A percentile compares a stretch with the other conserved stretches of the same genome.
phyloP scores from a whole-genome alignment of 495 filamentous ascomycete genomes.

The Neurospora sp. region DNA sequence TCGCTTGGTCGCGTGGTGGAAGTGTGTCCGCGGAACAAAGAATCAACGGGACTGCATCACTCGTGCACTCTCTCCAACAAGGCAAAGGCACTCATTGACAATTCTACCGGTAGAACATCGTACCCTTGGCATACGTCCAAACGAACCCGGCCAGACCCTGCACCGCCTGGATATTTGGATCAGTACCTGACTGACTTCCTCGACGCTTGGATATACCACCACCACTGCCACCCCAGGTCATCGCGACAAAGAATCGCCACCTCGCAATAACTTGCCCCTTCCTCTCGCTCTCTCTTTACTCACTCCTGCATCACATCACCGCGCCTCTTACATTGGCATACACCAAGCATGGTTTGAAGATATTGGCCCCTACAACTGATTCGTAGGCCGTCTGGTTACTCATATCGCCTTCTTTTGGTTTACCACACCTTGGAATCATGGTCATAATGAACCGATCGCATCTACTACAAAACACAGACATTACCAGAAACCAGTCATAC shows the following conservation, averaged over 20 bases:
- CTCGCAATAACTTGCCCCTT: not conserved
- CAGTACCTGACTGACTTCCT: not conserved
- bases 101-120: not conserved
- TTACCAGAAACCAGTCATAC: slow-evolving; percentile 1
- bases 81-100: not conserved
- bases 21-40: not conserved
- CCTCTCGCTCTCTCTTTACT: not conserved
- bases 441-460: slow-evolving; percentile 18
- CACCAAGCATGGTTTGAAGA: slow-evolving; percentile 17
- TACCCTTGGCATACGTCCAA: not conserved
- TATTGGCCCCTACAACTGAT: slow-evolving; percentile 4
- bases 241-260: not conserved
- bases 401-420: not conserved
- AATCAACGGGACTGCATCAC: not conserved
- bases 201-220: not conserved
- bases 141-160: not conserved
- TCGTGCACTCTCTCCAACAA: not conserved
- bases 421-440: not conserved
- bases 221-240: not conserved
- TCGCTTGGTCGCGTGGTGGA: not conserved
- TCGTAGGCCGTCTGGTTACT: not conserved
- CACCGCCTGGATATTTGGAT: not conserved
- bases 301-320: not conserved
- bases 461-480: slow-evolving; percentile 3
- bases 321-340: not conserved